These are phyloP conservation scores for Eutrema japonicum DNA, from an alignment of 345 rosid species.

Conservation along the genomic window DNA sequence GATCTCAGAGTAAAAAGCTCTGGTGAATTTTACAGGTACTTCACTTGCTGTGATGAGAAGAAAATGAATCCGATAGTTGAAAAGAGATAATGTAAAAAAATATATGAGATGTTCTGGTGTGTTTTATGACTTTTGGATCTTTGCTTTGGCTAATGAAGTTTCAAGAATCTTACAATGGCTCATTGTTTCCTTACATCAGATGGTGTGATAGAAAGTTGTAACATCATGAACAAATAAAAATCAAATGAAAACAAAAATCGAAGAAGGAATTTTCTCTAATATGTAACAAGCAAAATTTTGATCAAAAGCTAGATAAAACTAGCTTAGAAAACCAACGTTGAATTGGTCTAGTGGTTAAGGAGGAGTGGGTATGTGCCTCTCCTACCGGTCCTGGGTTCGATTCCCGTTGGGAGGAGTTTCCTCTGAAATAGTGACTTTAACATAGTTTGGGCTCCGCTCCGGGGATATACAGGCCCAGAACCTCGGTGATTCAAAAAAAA, in stretches of 20 bases:
- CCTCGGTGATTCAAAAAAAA: no score
- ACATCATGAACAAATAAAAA: neutral
- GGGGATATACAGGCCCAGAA: no score
- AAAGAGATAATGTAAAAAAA: conserved; percentile 12
- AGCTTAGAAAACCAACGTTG: no score
- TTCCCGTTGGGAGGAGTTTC: no score
- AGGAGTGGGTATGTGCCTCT: no score
- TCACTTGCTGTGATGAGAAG: conserved; percentile 30
- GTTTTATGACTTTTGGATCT: conserved; percentile 3
- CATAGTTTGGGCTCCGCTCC: no score
- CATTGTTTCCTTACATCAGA: neutral
- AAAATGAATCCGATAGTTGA: conserved; percentile 26
- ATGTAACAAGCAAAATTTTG: neutral
- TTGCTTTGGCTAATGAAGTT: conserved; percentile 14
- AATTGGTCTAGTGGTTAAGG: no score
- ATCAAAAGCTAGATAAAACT: neutral
- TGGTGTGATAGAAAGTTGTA: neutral
- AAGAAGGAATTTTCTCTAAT: neutral
- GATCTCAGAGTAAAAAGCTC: conserved; percentile 37
- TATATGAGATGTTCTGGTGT: conserved; percentile 30
- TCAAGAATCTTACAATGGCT: conserved; percentile 11
- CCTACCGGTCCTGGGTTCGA: no score
- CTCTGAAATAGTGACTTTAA: no score
- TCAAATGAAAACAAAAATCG: neutral
- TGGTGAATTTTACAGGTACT: conserved; percentile 24